These are phyloP conservation scores for Agastache rugosa DNA, from an alignment of 257 asterid species.

Conservation along the genomic window DNA sequence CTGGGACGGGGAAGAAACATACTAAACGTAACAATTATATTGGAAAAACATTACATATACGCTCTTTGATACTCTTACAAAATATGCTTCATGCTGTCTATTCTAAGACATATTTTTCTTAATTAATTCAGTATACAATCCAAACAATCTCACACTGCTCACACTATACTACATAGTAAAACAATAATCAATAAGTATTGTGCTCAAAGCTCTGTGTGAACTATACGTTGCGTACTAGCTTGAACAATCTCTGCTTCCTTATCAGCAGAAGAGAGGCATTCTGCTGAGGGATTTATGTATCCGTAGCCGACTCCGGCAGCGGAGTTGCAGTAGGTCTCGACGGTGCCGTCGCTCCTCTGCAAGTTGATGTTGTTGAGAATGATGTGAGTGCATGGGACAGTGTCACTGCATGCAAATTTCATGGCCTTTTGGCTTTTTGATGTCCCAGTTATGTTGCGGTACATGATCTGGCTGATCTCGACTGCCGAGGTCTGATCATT, in stretches of 20 bases:
- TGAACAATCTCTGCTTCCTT: constrained; percentile 43
- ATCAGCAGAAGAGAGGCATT: constrained; percentile 68
- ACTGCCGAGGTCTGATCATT: constrained; percentile 69
- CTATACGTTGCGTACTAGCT: constrained; percentile 37
- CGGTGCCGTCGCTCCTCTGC: constrained; percentile 70
- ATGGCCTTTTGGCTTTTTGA: constrained; percentile 72
- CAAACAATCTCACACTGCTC: constrained; percentile 16
- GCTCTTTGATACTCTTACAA: constrained; percentile 31
- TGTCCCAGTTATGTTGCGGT: constrained; percentile 77
- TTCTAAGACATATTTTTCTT: constrained; percentile 18
- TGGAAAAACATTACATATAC: constrained; percentile 21
- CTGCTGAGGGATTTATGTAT: constrained; percentile 75
- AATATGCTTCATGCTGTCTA: constrained; percentile 35
- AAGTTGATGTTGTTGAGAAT: constrained; percentile 78
- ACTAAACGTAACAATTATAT: not conserved
- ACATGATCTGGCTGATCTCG: constrained; percentile 75
- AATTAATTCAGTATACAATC: not conserved
- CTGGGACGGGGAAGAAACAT: too few species aligned
- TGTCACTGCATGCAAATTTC: constrained; percentile 89
- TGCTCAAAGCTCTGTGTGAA: constrained; percentile 76
- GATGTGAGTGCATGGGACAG: constrained; percentile 82
- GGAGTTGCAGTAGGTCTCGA: constrained; percentile 85
- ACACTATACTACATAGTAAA: constrained; percentile 26
- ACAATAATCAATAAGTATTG: not conserved
- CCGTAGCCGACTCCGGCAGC: constrained; percentile 80